Evolutionary conservation across 108 stramenopile genomes (phyloP).

Genomic region (Nitzschia sp.): DNA sequence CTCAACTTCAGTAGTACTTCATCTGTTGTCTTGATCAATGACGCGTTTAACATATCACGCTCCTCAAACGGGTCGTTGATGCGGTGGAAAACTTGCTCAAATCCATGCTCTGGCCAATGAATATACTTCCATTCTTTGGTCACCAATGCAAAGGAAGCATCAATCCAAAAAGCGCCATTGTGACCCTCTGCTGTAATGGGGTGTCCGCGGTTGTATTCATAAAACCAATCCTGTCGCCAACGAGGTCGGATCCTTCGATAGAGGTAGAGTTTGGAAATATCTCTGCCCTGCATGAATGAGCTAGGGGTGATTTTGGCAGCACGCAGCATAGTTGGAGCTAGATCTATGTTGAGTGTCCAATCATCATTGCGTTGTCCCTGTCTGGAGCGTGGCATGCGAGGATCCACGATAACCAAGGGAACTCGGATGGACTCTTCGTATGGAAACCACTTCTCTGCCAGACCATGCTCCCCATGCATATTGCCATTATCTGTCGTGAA

Average conservation of each 20-base stretch:
- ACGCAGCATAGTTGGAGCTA: constrained; percentile 73
- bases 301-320: constrained; percentile 60
- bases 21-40: constrained; percentile 23
- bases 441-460: constrained; percentile 71
- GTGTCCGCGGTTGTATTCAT: constrained; percentile 56
- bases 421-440: constrained; percentile 79
- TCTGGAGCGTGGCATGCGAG: constrained; percentile 62
- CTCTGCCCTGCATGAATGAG: constrained; percentile 69
- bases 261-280: constrained; percentile 70
- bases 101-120: constrained; percentile 75
- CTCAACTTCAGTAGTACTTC: constrained; percentile 30
- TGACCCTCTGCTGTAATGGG: constrained; percentile 32
- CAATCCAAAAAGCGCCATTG: constrained; percentile 40
- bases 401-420: constrained; percentile 77
- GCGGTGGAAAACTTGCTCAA: constrained; percentile 78
- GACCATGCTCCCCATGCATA: constrained; percentile 55
- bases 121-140: constrained; percentile 76
- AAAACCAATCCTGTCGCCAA: constrained; percentile 81
- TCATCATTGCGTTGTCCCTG: constrained; percentile 59
- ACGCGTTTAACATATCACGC: constrained; percentile 53
- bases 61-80: constrained; percentile 76
- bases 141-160: constrained; percentile 73
- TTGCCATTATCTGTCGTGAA: constrained; percentile 89
- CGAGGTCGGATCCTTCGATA: background rate
- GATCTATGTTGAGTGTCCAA: constrained; percentile 75